phyloP scores from a whole-genome alignment of 2,329 filamentous ascomycete species.

The Berkeleyomyces basicola region DNA sequence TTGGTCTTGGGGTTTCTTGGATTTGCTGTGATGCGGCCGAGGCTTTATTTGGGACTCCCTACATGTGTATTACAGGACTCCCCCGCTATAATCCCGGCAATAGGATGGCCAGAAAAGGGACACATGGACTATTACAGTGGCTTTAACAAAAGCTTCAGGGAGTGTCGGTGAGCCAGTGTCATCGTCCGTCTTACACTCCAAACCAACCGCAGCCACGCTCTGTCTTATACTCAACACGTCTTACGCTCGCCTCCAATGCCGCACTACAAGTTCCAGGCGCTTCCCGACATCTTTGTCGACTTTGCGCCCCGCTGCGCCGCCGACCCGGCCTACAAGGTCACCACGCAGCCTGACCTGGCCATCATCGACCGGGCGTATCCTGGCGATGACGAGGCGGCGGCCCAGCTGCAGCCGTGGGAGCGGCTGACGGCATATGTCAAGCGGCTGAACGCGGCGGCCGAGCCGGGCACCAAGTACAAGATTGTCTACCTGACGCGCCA shows the following conservation, averaged over 20 bases:
- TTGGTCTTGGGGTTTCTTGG: neutral
- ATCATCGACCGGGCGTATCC: conserved; percentile 33
- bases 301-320: conserved; percentile 19
- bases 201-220: neutral
- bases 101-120: neutral
- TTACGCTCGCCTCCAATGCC: conserved; percentile 1
- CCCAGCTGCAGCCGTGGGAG: conserved; percentile 32
- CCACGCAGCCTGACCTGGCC: conserved; percentile 34
- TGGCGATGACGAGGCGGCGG: conserved; percentile 12
- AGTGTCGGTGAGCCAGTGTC: neutral
- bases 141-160: neutral
- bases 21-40: neutral
- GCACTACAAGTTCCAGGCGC: conserved; percentile 20
- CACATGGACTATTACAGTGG: neutral
- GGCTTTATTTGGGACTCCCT: neutral
- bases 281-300: conserved; percentile 33
- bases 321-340: conserved; percentile 20
- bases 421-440: conserved; percentile 31
- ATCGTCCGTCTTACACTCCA: neutral
- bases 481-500: conserved; percentile 39
- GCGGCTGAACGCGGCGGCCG: conserved; percentile 27
- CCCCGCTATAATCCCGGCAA: neutral
- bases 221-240: neutral
- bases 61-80: neutral
- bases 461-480: conserved; percentile 32